Evolutionary conservation across 2,329 filamentous ascomycete species (phyloP).

Genomic region (Arthrobotrys entomopaga): DNA sequence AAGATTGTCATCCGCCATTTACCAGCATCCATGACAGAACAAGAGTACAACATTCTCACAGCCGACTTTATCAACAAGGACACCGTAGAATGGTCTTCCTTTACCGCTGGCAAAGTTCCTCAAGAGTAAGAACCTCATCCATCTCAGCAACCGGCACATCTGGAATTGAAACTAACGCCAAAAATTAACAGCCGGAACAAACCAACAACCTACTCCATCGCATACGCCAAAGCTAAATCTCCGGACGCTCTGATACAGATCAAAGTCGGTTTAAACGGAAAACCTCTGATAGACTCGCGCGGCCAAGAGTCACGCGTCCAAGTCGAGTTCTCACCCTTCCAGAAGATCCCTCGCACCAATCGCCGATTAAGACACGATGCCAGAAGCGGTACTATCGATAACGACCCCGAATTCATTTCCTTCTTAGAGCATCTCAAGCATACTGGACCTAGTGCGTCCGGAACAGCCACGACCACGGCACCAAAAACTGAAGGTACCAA

Average conservation of each 20-base stretch:
- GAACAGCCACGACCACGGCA: constrained; percentile 61
- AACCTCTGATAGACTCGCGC: constrained; percentile 81
- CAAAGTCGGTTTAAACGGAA: constrained; percentile 68
- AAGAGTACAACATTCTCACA: constrained; percentile 77
- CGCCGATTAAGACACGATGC: constrained; percentile 80
- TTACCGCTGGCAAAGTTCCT: constrained; percentile 78
- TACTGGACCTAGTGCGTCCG: constrained; percentile 65
- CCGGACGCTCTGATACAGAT: constrained; percentile 70
- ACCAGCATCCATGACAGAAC: constrained; percentile 82
- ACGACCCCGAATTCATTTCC: constrained; percentile 93
- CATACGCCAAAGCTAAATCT: constrained; percentile 82
- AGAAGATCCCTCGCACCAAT: constrained; percentile 74
- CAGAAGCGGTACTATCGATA: constrained; percentile 92
- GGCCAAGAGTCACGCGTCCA: constrained; percentile 67
- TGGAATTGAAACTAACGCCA: constrained; percentile 47
- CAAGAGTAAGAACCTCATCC: constrained; percentile 72
- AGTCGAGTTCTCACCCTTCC: constrained; percentile 84
- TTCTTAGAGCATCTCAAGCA: constrained; percentile 91
- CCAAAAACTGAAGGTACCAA: constrained; percentile 66
- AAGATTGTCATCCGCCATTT: constrained; percentile 87
- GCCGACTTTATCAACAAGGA: constrained; percentile 70
- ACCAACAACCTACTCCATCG: constrained; percentile 80
- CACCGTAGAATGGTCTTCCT: constrained; percentile 85
- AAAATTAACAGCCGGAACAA: constrained; percentile 76
- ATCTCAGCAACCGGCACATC: not conserved